phyloP scores from a whole-genome alignment of 2,329 filamentous ascomycete genomes.

The Trichophyton benhamiae region DNA sequence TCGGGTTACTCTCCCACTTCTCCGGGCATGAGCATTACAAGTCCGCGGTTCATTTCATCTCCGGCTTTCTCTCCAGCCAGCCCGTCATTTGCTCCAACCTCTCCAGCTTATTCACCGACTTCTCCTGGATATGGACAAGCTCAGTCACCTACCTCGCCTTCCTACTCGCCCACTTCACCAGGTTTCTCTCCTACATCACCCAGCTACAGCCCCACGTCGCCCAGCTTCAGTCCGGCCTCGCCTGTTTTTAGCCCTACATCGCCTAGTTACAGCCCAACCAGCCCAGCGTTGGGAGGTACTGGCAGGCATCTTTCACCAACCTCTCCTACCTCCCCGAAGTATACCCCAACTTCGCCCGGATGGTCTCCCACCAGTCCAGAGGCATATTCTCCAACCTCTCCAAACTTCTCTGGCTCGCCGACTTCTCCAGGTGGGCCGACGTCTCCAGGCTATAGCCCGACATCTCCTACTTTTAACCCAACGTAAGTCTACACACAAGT shows the following conservation, averaged over 20 bases:
- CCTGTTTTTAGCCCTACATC: constrained; percentile 45
- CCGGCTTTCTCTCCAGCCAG: constrained; percentile 44
- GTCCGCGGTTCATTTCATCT: constrained; percentile 44
- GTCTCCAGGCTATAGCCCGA: constrained; percentile 34
- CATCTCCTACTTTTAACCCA: constrained; percentile 33
- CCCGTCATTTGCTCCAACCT: constrained; percentile 47
- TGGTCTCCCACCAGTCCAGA: constrained; percentile 38
- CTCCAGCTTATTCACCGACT: constrained; percentile 47
- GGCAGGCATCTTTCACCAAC: constrained; percentile 33
- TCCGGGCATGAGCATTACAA: constrained; percentile 49
- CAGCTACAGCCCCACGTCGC: constrained; percentile 49
- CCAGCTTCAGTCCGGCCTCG: constrained; percentile 42
- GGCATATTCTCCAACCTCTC: constrained; percentile 40
- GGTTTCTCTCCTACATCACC: constrained; percentile 47
- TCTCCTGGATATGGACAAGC: constrained; percentile 41
- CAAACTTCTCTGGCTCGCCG: constrained; percentile 36
- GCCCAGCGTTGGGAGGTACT: constrained; percentile 33
- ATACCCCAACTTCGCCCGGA: constrained; percentile 44
- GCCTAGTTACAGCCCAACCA: constrained; percentile 46
- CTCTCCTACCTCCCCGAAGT: constrained; percentile 41
- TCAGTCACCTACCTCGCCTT: constrained; percentile 54
- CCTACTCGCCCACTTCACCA: constrained; percentile 44
- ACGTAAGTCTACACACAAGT: constrained; percentile 23
- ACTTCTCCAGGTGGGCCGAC: constrained; percentile 31
- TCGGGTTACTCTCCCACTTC: constrained; percentile 63